These are phyloP conservation scores for Aureobasidium vineae DNA, from an alignment of 2,329 filamentous ascomycete genomes.

Conservation along the genomic window DNA sequence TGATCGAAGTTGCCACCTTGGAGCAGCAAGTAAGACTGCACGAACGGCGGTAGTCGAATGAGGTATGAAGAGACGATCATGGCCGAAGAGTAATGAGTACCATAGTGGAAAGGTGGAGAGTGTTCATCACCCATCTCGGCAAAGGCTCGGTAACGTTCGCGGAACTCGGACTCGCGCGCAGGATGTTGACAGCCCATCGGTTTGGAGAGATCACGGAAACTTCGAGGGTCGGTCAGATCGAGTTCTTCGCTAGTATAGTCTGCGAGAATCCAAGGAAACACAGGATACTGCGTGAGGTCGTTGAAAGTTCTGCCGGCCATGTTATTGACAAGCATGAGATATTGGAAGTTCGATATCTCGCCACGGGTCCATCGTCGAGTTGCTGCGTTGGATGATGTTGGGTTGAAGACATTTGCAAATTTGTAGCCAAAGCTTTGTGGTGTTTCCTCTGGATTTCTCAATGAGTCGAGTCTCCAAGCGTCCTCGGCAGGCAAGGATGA, in stretches of 20 bases:
- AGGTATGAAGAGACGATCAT: slow-evolving; percentile 98
- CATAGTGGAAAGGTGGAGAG: slow-evolving; percentile 87
- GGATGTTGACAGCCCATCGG: slow-evolving; percentile 92
- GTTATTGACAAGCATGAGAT: slow-evolving; percentile 97
- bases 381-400: slow-evolving; percentile 75
- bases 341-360: slow-evolving; percentile 98
- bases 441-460: slow-evolving; percentile 65
- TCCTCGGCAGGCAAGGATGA: slow-evolving; percentile 71
- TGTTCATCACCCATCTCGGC: slow-evolving; percentile 80
- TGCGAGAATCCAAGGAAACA: slow-evolving; percentile 95
- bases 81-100: slow-evolving; percentile 96
- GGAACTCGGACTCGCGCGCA: slow-evolving; percentile 72
- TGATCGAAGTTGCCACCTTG: slow-evolving; percentile 98
- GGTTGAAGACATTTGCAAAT: slow-evolving; percentile 88
- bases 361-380: slow-evolving; percentile 89
- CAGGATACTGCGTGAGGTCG: slow-evolving; percentile 94
- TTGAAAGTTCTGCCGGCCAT: slow-evolving; percentile 98
- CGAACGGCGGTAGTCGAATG: slow-evolving; percentile 91
- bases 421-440: slow-evolving; percentile 75
- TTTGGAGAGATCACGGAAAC: slow-evolving; percentile 87
- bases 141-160: slow-evolving; percentile 81
- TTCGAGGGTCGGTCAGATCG: slow-evolving; percentile 77
- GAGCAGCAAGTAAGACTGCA: slow-evolving; percentile 88
- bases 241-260: slow-evolving; percentile 95
- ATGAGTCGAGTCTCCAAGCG: slow-evolving; percentile 83